Evolutionary conservation across 345 rosid genomes (phyloP), one percentile per base, ranked within the genome.

Genomic region (Anastatica hierochuntica): DNA sequence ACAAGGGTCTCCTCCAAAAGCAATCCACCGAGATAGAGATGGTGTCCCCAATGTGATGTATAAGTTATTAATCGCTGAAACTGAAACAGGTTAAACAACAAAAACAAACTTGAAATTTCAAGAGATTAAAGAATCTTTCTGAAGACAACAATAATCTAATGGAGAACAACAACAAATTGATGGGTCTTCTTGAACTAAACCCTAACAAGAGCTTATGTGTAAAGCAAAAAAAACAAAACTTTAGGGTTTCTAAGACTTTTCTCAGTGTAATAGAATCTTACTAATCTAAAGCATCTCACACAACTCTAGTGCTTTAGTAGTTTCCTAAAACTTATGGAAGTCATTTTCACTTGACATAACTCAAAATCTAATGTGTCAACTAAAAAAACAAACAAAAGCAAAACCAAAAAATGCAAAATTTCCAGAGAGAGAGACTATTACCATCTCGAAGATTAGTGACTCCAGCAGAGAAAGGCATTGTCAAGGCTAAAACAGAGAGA

Each of bases 1-100:
- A 66, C 98, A 92, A 5, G 98, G 97, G 65, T 92, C 98, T 66
- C 98, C 98, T 66, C 97, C 97, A 54, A 73, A 60, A 37, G 88
- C 60, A 56, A 66, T 36, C 98, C 98, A 92, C 40, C 76, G 81
- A 16, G 7, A 34, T 43, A 88, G 64, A 48, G 84, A 76, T 13
- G 95, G 95, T 21, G 68, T 70, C 11, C 84, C 83, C 72, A 92
- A 65, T 30, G 83, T 67, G 12, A 75, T 37, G 34, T 61, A 85
- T 53, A 92, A 76, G 71, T 72, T 63, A 72, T 92, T 85, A 63
- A 85, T 67, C 10, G 94, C 98, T 6, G 67, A 62, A 44, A 83
- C 98, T 92, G 78, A 10, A 53, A 33, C n/a, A 44, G 12, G 15
- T 19, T 19, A 39, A 33, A n/a, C 54, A 60, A 1, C 24, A 67